Evolutionary conservation across 202 grass and related monocot species (phyloP).

Genomic region (Carex arenaria): DNA sequence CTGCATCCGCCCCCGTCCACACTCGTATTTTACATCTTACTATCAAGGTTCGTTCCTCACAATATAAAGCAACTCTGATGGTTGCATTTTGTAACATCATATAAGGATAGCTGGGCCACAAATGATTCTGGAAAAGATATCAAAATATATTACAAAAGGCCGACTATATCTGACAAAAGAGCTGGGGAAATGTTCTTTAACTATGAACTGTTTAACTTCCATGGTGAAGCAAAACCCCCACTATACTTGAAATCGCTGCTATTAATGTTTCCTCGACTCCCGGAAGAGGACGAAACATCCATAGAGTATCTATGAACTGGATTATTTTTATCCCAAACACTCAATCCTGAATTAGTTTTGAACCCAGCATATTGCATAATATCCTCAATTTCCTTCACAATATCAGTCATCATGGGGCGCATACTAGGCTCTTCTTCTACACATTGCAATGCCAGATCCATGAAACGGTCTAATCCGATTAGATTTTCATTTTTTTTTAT

Average conservation of each 20-base stretch:
- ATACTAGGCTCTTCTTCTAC: slow-evolving; percentile 22
- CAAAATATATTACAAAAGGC: not conserved
- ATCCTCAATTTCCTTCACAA: slow-evolving; percentile 65
- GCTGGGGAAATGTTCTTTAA: not conserved
- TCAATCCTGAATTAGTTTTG: slow-evolving; percentile 27
- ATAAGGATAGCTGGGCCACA: too few relatives aligned
- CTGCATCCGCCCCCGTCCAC: too few relatives aligned
- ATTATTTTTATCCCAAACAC: slow-evolving; percentile 34
- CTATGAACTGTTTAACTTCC: slow-evolving; percentile 29
- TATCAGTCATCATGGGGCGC: slow-evolving; percentile 53
- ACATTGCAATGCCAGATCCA: slow-evolving; percentile 62
- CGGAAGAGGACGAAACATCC: slow-evolving; percentile 26
- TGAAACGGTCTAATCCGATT: slow-evolving; percentile 39
- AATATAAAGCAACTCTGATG: too few relatives aligned
- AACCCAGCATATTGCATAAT: slow-evolving; percentile 58
- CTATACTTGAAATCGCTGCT: slow-evolving; percentile 73
- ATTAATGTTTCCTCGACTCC: slow-evolving; percentile 20
- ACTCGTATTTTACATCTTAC: too few relatives aligned
- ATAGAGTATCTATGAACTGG: slow-evolving; percentile 29
- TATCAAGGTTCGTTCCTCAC: too few relatives aligned
- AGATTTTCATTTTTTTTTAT: slow-evolving; percentile 26
- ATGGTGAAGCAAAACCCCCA: slow-evolving; percentile 42
- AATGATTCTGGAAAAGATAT: too few relatives aligned
- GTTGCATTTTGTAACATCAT: too few relatives aligned
- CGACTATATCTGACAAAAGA: not conserved